Evolutionary conservation across 192 early-diverging fungal species (phyloP), one percentile per base, ranked within the genome.

Genomic region (Pilaira anomala): DNA sequence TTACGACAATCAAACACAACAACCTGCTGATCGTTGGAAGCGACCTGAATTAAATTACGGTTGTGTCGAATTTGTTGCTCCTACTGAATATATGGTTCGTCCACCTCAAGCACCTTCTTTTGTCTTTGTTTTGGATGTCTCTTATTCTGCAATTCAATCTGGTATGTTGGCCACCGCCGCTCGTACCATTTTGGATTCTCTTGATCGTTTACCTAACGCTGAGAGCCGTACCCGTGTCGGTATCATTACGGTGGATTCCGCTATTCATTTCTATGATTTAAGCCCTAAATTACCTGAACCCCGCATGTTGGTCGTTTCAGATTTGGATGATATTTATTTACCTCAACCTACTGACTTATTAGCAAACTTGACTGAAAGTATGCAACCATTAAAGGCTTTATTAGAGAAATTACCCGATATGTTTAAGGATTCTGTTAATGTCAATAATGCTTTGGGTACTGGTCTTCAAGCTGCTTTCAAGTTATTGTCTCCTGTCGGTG

Each of bases 71-170:
- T 97, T 91, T 77, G 81, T 97, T 62, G 96, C 96, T 18, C 95
- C 96, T 5, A 88, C 90, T 63, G 95, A 97, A 72, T 98, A 98
- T 74, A 98, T 97, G 95, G 70, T 91, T 24, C 89, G 96, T 3
- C 96, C 96, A n/a, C 96, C 96, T 46, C 94, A 96, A 78, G 94
- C 96, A 21, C 88, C 93, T 36, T 92, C 93, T 16, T 88, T 92
- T 45, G 80, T 97, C 50, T 96, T 98, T 76, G 76, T 98, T 18
- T 91, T 98, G 59, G 96, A 98, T 69, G 95, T 98, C 1, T 95
- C 94, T 7, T 89, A 87, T 69, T 79, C 87, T n/a, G 86, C 96
- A 7, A 84, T 97, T 2, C 89, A 94, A 75, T 87, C 87, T 9
- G 89, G 91, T 7, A 89, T 90, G 77, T 79, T 96, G 0, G 91